Evolutionary conservation across 257 asterid genomes (phyloP), one percentile per base, ranked within the genome.

Genomic region (Lycium barbarum): DNA sequence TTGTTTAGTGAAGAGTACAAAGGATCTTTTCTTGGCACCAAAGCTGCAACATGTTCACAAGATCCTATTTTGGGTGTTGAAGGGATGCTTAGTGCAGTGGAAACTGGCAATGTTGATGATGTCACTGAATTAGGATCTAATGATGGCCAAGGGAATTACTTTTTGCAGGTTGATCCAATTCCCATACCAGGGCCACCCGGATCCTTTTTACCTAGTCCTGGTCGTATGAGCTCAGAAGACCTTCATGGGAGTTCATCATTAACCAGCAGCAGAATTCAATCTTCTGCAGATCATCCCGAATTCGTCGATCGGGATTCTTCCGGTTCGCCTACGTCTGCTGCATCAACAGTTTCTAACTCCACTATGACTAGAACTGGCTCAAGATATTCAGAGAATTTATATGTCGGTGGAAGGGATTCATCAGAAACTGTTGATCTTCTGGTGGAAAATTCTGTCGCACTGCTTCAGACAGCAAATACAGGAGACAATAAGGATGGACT

Each of bases 161-260:
- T 82, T 85, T 86, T 83, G 62, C 94, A 91, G 88, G 98, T 96
- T 47, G 99, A 95, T 84, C 92, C 95, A 47, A 93, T 93, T 84
- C 94, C 94, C 45, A 96, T 96, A 84, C 99, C 99, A 0, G 99
- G 98, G 57, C 99, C 99, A 4, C 98, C 98, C 0, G 99, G 99
- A 80, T 96, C 98, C 1, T 96, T 93, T 89, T 88, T 96, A 85
- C 99, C 98, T 0, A 96, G 99, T 84, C 99, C 98, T 0, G 94
- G 96, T 22, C 96, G 91, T 47, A 92, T 90, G 94, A 87, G 88
- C 85, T 92, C 98, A 0, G 98, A 93, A 90, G 98, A 92, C 82
- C 89, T 92, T 87, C 94, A 90, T 53, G 98, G 97, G 72, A 91
- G 89, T 88, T 94, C 99, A 36, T 93, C 98, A 3, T 83, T 95